Conservation (phyloP, 768 basidiomycete species). For the Cystoderma amianthinum region DNA sequence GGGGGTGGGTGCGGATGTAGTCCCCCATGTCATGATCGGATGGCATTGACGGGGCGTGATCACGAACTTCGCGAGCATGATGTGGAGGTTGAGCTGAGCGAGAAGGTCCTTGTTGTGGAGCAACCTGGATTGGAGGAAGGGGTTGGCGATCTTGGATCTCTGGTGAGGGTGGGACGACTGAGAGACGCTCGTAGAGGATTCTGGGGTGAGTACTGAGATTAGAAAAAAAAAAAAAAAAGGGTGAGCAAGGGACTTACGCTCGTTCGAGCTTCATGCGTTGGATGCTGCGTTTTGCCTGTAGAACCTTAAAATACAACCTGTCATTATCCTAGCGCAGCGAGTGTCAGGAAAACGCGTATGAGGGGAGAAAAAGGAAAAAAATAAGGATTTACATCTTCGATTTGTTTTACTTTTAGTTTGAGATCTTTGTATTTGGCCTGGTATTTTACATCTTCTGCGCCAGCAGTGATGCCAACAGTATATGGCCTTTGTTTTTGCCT, state of each 20-base stretch:
- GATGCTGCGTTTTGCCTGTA: constrained; percentile 74
- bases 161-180: constrained; percentile 51
- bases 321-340: constrained; percentile 67
- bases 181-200: constrained; percentile 74
- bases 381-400: constrained; percentile 58
- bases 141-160: constrained; percentile 34
- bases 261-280: constrained; percentile 85
- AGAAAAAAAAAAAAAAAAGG: constrained; percentile 7
- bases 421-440: constrained; percentile 85
- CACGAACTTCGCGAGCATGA: constrained; percentile 29
- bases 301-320: constrained; percentile 75
- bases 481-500: constrained; percentile 44
- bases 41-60: constrained; percentile 33
- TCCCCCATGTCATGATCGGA: constrained; percentile 40
- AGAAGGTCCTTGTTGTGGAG: constrained; percentile 25
- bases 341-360: constrained; percentile 9
- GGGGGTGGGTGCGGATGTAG: constrained; percentile 41
- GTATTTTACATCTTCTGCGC: constrained; percentile 83
- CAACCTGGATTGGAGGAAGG: constrained; percentile 21
- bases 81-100: constrained; percentile 25
- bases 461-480: constrained; percentile 61
- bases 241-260: constrained; percentile 56
- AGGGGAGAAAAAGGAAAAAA: constrained; percentile 6
- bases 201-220: constrained; percentile 16
- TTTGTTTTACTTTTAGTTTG: constrained; percentile 83